phyloP scores from a whole-genome alignment of 805 yeast genomes.

The Saccharomycopsis olivae region DNA sequence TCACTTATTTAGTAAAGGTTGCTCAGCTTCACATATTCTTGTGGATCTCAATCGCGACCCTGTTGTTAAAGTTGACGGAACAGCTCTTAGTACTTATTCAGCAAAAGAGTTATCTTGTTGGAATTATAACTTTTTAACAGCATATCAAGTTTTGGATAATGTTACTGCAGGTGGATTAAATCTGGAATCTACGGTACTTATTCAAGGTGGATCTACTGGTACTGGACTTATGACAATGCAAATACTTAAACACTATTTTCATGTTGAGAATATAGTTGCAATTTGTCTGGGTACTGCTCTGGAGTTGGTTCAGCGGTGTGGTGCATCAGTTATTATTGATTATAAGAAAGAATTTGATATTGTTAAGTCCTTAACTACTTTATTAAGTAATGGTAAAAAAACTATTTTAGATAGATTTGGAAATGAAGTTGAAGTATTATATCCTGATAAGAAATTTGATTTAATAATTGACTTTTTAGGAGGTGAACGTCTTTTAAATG shows the following conservation, averaged over 20 bases:
- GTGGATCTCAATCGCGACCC: conserved; percentile 44
- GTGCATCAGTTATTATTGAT: conserved; percentile 45
- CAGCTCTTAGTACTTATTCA: conserved; percentile 24
- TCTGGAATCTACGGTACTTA: conserved; percentile 39
- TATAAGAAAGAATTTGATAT: conserved; percentile 27
- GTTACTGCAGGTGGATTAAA: conserved; percentile 24
- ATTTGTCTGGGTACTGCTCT: conserved; percentile 47
- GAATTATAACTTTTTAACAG: conserved; percentile 55
- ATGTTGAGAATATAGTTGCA: conserved; percentile 44
- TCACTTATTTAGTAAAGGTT: conserved; percentile 45
- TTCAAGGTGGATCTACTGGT: conserved; percentile 72
- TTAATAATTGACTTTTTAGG: conserved; percentile 65
- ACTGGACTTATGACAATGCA: conserved; percentile 58
- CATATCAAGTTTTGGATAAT: conserved; percentile 34
- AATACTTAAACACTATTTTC: conserved; percentile 40
- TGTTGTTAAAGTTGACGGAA: conserved; percentile 35
- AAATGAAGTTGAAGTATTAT: conserved; percentile 21
- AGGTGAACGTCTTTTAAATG: conserved; percentile 39
- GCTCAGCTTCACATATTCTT: conserved; percentile 45
- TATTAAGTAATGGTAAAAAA: conserved; percentile 21
- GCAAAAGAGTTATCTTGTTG: conserved; percentile 52
- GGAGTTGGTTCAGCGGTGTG: conserved; percentile 32
- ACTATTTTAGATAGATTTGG: conserved; percentile 18
- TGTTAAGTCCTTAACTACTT: conserved; percentile 21
- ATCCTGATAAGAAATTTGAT: conserved; percentile 42